Base-by-base conservation (phyloP, 495 filamentous ascomycete species). In the Talaromyces nanjingensis region DNA sequence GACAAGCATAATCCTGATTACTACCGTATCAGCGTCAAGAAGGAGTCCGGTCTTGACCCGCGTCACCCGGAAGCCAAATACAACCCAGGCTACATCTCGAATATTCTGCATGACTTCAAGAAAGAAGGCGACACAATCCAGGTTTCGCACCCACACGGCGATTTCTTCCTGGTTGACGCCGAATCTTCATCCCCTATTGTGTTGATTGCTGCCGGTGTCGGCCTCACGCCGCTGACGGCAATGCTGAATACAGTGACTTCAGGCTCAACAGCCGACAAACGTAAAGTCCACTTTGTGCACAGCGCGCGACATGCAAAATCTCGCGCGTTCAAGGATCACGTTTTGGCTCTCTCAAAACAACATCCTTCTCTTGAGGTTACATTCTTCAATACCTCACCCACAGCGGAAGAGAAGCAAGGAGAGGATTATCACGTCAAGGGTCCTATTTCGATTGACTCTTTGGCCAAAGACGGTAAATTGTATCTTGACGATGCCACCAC, bases 61-160 rank as follows among this genome's bases (percentile, higher is more conserved):
- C 65, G 71, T 6, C 74, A 84, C 33, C 67, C 81, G 29, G 66
- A 66, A n/a, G 74, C 75, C 33, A 63, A 70, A 53, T 65, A 74
- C 34, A 73, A 84, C 63, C 86, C 87, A 0, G 88, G 87, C n/a
- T 76, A 84, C 67, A 80, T 92, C 8, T 90, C 86, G 62, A 91
- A 91, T 70, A 70, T 89, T 62, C 75, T 92, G 31, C 87, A 91
- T 74, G 82, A 84, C 66, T 68, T 75, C 8, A 81, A 82, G 73
- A 72, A 79, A 6, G 79, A 82, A 34, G 89, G 88, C 52, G 84
- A 87, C 64, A 68, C 74, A 4, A 66, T 91, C 59, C 75, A 86
- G 65, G 77, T 91, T 3, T 86, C 87, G 4, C 87, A 89, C 69
- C 88, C 89, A 6, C 80, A 73, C 42, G 89, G 89, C 34, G 88